These are phyloP conservation scores for Suhomyces kunorum DNA, from an alignment of 1,139 yeast species.

Conservation along the genomic window DNA sequence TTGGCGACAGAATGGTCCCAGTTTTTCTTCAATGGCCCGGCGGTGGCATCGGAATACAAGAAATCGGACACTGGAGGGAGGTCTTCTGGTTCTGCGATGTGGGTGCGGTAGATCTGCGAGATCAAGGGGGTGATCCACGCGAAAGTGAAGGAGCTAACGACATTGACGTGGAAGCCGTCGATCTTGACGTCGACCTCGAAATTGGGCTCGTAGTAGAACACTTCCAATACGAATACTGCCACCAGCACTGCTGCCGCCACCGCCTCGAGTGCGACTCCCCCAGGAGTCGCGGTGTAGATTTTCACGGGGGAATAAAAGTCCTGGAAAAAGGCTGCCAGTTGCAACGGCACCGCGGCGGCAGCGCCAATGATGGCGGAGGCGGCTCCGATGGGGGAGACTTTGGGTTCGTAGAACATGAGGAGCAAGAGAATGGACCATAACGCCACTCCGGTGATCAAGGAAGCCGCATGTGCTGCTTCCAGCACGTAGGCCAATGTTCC, in stretches of 20 bases:
- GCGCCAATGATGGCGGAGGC: slow-evolving; percentile 18
- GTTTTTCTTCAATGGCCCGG: slow-evolving; percentile 4
- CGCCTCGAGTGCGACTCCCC: slow-evolving; percentile 12
- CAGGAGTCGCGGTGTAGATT: slow-evolving; percentile 14
- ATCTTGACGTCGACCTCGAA: slow-evolving; percentile 18
- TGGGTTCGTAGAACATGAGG: slow-evolving; percentile 13
- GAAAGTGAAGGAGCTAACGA: slow-evolving; percentile 27
- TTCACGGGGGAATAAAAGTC: slow-evolving; percentile 22
- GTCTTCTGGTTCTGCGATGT: slow-evolving; percentile 24
- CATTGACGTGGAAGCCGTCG: slow-evolving; percentile 18
- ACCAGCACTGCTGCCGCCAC: slow-evolving; percentile 14
- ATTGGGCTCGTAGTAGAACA: slow-evolving; percentile 19
- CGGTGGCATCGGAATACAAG: slow-evolving; percentile 14
- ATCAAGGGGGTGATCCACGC: slow-evolving; percentile 30
- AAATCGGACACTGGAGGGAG: slow-evolving; percentile 18
- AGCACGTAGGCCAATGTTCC: slow-evolving; percentile 1
- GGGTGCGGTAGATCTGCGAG: slow-evolving; percentile 22
- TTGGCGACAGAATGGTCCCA: slow-evolving; percentile 13
- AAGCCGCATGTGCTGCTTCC: background rate
- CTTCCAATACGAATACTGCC: slow-evolving; percentile 19
- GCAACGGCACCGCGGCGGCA: slow-evolving; percentile 9
- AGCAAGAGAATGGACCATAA: slow-evolving; percentile 10
- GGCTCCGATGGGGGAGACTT: slow-evolving; percentile 10
- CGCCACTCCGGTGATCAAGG: background rate
- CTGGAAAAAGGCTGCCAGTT: slow-evolving; percentile 15